phyloP scores from a whole-genome alignment of 495 filamentous ascomycete species.

The Hapsidospora chrysogenum region DNA sequence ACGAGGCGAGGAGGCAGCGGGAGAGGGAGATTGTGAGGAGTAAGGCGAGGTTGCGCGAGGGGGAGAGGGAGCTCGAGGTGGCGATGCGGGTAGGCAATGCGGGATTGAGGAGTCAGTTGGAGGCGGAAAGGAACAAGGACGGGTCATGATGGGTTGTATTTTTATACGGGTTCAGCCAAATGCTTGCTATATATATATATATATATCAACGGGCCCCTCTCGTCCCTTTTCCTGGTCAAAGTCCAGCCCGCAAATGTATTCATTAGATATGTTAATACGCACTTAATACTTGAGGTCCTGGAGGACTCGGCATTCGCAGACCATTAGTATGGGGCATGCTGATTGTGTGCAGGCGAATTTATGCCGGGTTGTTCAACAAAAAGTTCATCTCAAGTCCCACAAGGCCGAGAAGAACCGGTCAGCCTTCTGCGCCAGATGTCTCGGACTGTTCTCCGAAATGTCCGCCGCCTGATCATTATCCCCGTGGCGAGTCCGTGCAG shows the following conservation, averaged over 20 bases:
- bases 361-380: too few relatives aligned
- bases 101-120: conserved; percentile 49
- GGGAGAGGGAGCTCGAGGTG: conserved; percentile 59
- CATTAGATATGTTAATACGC: too few relatives aligned
- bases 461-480: background rate
- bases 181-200: too few relatives aligned
- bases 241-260: too few relatives aligned
- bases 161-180: too few relatives aligned
- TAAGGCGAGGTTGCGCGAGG: conserved; percentile 52
- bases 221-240: too few relatives aligned
- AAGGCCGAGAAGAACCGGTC: background rate
- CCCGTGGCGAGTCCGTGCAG: background rate
- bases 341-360: too few relatives aligned
- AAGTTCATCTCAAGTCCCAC: background rate
- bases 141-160: background rate
- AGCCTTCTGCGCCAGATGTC: background rate
- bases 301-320: too few relatives aligned
- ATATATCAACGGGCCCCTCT: too few relatives aligned
- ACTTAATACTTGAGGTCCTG: too few relatives aligned
- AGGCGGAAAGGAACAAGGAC: background rate
- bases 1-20: conserved; percentile 56
- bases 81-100: conserved; percentile 65
- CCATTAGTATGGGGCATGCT: too few relatives aligned
- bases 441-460: background rate
- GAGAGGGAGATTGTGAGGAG: conserved; percentile 47